Conservation (phyloP, 129 eudicot species). For the Tanacetum coccineum region DNA sequence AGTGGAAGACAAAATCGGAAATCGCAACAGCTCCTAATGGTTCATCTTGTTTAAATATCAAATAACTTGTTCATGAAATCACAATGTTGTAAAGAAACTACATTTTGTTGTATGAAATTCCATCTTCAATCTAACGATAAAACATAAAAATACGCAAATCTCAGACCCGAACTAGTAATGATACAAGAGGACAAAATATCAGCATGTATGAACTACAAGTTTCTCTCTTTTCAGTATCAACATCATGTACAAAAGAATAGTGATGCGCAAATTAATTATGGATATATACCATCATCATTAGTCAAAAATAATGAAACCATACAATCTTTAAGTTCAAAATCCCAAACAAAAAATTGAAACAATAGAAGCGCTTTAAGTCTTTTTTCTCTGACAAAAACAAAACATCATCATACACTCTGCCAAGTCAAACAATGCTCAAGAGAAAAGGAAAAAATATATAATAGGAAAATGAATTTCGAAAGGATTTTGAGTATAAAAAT, state of each 20-base stretch:
- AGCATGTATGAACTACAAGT: not conserved
- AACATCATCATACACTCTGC: slow-evolving; percentile 16
- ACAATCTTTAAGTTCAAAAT: slow-evolving; percentile 20
- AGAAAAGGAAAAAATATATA: slow-evolving; percentile 8
- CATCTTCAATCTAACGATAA: too few species aligned
- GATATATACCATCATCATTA: slow-evolving; percentile 13
- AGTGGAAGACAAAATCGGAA: slow-evolving; percentile 1
- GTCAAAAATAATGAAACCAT: slow-evolving; percentile 11
- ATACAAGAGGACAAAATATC: not conserved
- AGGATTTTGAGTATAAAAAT: slow-evolving; percentile 27
- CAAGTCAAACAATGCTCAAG: slow-evolving; percentile 10
- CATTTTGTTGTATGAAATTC: not conserved
- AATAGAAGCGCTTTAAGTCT: slow-evolving; percentile 24
- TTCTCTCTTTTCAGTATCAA: not conserved
- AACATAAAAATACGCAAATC: not conserved
- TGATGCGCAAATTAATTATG: slow-evolving; percentile 9
- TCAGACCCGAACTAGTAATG: not conserved
- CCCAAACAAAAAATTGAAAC: slow-evolving; percentile 24
- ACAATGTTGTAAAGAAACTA: not conserved
- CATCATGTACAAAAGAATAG: slow-evolving; percentile 12
- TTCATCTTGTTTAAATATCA: not conserved
- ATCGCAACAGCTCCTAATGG: slow-evolving; percentile 3
- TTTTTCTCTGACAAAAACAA: slow-evolving; percentile 12
- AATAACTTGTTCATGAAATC: not conserved
- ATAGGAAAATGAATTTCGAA: slow-evolving; percentile 27